Base-by-base conservation (phyloP, 495 filamentous ascomycete genomes). In the Chaetomium tenue region DNA sequence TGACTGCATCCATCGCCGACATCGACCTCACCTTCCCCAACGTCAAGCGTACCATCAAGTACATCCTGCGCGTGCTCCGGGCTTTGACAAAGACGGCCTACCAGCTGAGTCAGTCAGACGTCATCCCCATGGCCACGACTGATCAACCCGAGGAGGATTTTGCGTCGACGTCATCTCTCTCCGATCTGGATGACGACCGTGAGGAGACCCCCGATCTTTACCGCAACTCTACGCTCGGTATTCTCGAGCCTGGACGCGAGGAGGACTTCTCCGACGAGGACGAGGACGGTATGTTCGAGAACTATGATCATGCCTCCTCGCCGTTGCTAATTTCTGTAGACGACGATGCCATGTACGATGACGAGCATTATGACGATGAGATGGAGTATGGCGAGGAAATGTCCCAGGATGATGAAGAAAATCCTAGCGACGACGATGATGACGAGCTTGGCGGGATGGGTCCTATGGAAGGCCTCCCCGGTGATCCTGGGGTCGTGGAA, bases 121-220 rank as follows among this genome's bases (percentile, higher is more conserved):
- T 93, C 52, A 79, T 84, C 33, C 72, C 80, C 5, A 83, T 84
- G 5, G 84, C 85, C 3, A 80, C 84, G 33, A 87, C 87, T 18
- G 87, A 90, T 63, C 84, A 83, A 6, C 84, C 91, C 39, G 93
- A 95, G 46, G 93, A 95, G 60, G 95, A 97, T 44, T 91, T 96
- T 30, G 89, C 89, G 7, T 92, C 91, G 23, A 88, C 93, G 28
- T 92, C 93, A 12, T 97, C 94, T 0, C 85, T 95, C 50, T 95
- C 92, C 9, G 91, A 96, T 58, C 78, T 90, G 39, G 91, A 92
- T 37, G 90, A 92, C 69, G 88, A 91, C 63, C 90, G 95, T 22
- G 94, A 98, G 74, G 93, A 98, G 72, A 98, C 95, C 9, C 94
- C 94, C 23, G 95, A 99, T 78, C 85, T 99, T 9, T 98, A 96